Evolutionary conservation across 2,329 filamentous ascomycete species (phyloP), one percentile per base, ranked within the genome.

Genomic region (Coniochaeta sp.): DNA sequence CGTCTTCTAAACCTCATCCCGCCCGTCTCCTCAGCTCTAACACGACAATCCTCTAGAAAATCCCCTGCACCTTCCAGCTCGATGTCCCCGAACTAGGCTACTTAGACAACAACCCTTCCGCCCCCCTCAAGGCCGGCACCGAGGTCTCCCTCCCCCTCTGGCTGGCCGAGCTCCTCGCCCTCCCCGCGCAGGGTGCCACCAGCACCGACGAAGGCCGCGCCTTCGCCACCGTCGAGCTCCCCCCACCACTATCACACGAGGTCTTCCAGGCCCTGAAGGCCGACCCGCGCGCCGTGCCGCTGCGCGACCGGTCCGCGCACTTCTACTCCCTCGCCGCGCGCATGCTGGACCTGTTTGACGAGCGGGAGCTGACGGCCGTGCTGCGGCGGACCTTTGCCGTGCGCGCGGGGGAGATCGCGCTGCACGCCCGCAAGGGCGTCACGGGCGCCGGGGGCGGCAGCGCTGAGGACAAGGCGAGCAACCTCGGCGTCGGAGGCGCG

Each of bases 1-100:
- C 34, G 10, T 22, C 36, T 32, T 32, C 56, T 30, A 17, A n/a
- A 17, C 4, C 38, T 6, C 28, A 12, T 57, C 57, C 59, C 62
- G 38, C 3, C 65, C 65, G 40, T 44, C 34, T 58, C 58, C 58
- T 55, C n/a, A n/a, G 47, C 57, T 17, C 55, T 52, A n/a, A 10
- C 8, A 26, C 34, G 16, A 61, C 34, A 16, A 61, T 38, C 47
- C n/a, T 28, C 34, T 67, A 96, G 87, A 98, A 97, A 89, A 85
- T 97, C 34, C 93, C 95, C 44, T 96, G 93, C 78, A 96, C 90
- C 58, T 97, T 98, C 76, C 90, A 96, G 70, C 84, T 97, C 69
- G 89, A 93, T 62, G 88, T 96, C 34, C 89, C 92, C 22, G 87
- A 90, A 60, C 84, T 98, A 54, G 93, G 93, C 66, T 91, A 96